Evolutionary conservation across 805 yeast genomes (phyloP), one percentile per base, ranked within the genome.

Genomic region (Lachancea nothofagi): DNA sequence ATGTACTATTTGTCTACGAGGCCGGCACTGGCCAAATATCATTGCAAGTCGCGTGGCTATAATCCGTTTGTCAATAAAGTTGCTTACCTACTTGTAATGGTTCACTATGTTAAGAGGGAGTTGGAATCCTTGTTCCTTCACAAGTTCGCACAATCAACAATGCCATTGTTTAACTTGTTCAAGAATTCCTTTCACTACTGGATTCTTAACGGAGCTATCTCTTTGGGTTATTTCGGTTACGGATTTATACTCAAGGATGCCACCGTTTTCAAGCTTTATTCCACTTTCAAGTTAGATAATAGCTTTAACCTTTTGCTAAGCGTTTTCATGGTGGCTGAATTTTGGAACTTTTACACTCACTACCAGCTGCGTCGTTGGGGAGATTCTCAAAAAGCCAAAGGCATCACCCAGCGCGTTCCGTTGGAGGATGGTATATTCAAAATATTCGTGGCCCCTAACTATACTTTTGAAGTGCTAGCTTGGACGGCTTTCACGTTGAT

Each of bases 111-210:
- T 48, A 93, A 93, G 67, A 78, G 98, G 59, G 97, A 88, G 62
- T 72, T 74, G 48, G 98, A 93, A 65, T 87, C 96, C 7, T 48
- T 83, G 18, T 80, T 77, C 55, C 80, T 93, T 37, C 98, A 93
- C 65, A 71, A 74, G 45, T 93, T 93, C 59, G 84, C 96, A 17
- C 70, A 78, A 43, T 79, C 86, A 19, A 93, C 98, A 10, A 93
- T 93, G 98, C 98, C 98, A 3, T 54, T 83, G 30, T 74, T 77
- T 59, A 84, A 87, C 63, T 65, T 93, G 43, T 84, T 90, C 72
- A 87, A 89, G 66, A 93, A 93, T 67, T 80, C 88, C 28, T 69
- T 75, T 49, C 97, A 93, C 62, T 93, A 93, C 66, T 90, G 97
- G 97, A 61, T 85, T n/a, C 67, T 90, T 49, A 82, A 88, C 40